Evolutionary conservation across 2,329 filamentous ascomycete species (phyloP).

Genomic region (Beauveria caledonica): DNA sequence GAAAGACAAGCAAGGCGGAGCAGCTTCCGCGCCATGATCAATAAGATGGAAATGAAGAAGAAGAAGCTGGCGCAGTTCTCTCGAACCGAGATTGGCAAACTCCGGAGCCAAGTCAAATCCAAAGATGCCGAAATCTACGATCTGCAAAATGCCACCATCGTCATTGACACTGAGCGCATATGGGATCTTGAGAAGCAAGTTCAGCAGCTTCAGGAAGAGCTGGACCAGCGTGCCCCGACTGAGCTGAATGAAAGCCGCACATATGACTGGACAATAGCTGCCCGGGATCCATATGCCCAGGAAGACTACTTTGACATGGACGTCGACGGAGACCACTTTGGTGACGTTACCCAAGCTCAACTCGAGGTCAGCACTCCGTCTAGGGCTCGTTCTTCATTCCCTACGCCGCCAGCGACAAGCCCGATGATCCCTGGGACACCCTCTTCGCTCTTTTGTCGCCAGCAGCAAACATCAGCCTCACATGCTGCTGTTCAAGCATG

Average conservation of each 20-base stretch:
- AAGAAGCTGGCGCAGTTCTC: conserved; percentile 30
- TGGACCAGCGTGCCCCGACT: conserved; percentile 17
- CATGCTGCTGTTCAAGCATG: conserved; percentile 32
- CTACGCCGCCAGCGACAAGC: conserved; percentile 49
- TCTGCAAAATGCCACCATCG: conserved; percentile 41
- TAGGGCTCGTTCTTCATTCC: conserved; percentile 37
- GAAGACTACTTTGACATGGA: conserved; percentile 32
- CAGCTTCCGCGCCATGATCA: conserved; percentile 51
- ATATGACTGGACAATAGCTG: conserved; percentile 44
- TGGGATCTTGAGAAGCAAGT: conserved; percentile 34
- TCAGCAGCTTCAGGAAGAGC: conserved; percentile 25
- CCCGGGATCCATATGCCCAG: conserved; percentile 35
- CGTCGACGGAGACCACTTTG: conserved; percentile 35
- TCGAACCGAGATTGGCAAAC: conserved; percentile 38
- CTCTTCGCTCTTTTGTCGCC: conserved; percentile 19
- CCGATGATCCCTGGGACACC: conserved; percentile 33
- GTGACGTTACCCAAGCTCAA: conserved; percentile 43
- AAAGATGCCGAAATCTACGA: conserved; percentile 47
- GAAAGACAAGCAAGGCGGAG: conserved; percentile 49
- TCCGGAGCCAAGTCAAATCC: conserved; percentile 39
- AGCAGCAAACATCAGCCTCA: conserved; percentile 14
- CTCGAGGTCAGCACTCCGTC: conserved; percentile 45
- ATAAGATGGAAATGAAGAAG: conserved; percentile 41
- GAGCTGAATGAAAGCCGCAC: conserved; percentile 19
- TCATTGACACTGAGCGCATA: conserved; percentile 39